phyloP scores from a whole-genome alignment of 805 yeast genomes.

The Ogataea trehaloabstinens region DNA sequence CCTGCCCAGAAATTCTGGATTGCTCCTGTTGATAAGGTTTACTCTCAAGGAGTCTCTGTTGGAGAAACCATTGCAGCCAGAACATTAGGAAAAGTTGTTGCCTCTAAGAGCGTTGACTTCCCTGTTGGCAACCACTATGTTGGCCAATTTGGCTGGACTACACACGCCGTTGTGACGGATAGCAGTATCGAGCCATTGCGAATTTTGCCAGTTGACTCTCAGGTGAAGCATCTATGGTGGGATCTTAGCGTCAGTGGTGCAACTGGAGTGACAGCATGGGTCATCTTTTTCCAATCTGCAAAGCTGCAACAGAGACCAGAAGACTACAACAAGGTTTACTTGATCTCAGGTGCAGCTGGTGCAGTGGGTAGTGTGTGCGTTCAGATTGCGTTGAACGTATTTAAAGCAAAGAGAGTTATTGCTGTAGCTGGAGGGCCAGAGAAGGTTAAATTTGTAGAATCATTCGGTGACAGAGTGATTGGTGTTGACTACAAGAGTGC shows the following conservation, averaged over 20 bases:
- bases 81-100: conserved; percentile 51
- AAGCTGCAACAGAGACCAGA: conserved; percentile 28
- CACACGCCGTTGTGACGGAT: conserved; percentile 40
- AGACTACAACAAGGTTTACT: conserved; percentile 39
- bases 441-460: conserved; percentile 52
- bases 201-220: conserved; percentile 26
- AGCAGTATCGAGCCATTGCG: neutral
- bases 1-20: conserved; percentile 61
- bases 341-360: conserved; percentile 68
- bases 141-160: conserved; percentile 46
- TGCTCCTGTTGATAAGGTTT: conserved; percentile 36
- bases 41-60: conserved; percentile 36
- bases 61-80: conserved; percentile 44
- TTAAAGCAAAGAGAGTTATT: conserved; percentile 53
- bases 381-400: conserved; percentile 52
- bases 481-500: conserved; percentile 55
- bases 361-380: conserved; percentile 66
- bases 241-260: conserved; percentile 51
- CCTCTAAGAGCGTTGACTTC: conserved; percentile 28
- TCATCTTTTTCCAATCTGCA: conserved; percentile 52
- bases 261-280: conserved; percentile 62
- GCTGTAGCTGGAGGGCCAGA: conserved; percentile 62
- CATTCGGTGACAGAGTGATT: conserved; percentile 28
- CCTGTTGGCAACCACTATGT: conserved; percentile 43
- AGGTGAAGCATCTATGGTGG: conserved; percentile 37